Conservation (phyloP, 768 basidiomycete genomes). For the Boletales sp. region DNA sequence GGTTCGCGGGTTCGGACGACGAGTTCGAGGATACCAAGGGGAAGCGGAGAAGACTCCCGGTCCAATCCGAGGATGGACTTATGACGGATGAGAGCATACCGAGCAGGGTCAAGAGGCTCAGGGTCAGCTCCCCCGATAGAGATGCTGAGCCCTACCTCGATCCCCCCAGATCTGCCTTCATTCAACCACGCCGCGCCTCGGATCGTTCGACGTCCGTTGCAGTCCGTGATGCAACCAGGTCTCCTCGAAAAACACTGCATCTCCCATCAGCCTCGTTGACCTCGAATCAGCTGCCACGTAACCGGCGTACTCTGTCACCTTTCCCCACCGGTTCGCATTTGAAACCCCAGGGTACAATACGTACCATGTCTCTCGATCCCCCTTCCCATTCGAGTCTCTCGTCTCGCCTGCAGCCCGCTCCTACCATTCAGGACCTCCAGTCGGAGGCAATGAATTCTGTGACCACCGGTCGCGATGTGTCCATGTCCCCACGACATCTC, state of each 20-base stretch:
- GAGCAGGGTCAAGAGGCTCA: slow-evolving; percentile 47
- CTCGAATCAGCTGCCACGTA: slow-evolving; percentile 30
- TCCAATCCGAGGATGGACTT: slow-evolving; percentile 17
- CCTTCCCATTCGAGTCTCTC: slow-evolving; percentile 31
- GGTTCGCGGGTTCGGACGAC: slow-evolving; percentile 51
- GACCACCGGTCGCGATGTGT: slow-evolving; percentile 33
- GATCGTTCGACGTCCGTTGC: slow-evolving; percentile 18
- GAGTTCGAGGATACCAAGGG: slow-evolving; percentile 48
- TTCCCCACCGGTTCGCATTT: slow-evolving; percentile 28
- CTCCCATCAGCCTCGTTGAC: slow-evolving; percentile 25
- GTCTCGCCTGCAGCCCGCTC: slow-evolving; percentile 23
- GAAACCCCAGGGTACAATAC: slow-evolving; percentile 37
- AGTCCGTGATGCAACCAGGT: slow-evolving; percentile 21
- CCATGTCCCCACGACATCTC: slow-evolving; percentile 45
- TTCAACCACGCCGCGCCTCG: slow-evolving; percentile 19
- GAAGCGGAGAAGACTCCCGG: slow-evolving; percentile 50
- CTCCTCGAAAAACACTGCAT: slow-evolving; percentile 30
- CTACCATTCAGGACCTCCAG: slow-evolving; percentile 34
- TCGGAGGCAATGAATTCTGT: slow-evolving; percentile 16
- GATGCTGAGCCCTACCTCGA: slow-evolving; percentile 47
- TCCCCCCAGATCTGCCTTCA: slow-evolving; percentile 47
- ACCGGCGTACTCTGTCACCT: slow-evolving; percentile 45
- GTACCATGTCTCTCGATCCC: slow-evolving; percentile 77
- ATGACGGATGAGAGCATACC: slow-evolving; percentile 33
- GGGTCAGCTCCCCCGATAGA: slow-evolving; percentile 48